Base-by-base conservation (phyloP, 495 filamentous ascomycete genomes). In the Lophiostoma macrostomum region DNA sequence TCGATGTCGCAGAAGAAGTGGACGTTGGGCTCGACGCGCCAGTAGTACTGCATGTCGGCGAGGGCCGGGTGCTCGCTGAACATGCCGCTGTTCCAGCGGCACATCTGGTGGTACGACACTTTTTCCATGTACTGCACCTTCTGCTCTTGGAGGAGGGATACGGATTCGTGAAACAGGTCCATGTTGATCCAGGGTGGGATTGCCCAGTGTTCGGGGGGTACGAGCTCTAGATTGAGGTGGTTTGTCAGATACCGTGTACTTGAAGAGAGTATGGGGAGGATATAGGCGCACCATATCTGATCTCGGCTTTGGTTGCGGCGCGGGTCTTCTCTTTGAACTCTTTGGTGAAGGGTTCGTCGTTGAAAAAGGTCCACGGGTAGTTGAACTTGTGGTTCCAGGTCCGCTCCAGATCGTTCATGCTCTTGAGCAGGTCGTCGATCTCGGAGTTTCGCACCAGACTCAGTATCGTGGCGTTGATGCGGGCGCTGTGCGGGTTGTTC, bases 301-400 rank as follows among this genome's bases (percentile, higher is more conserved):
- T 84, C 66, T 88, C 80, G 16, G 90, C 93, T 60, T 93, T 95
- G 4, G 90, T 97, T 50, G 76, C 80, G 20, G 80, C 84, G 60
- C 77, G 72, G 6, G 90, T 96, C 67, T 72, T 76, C 61, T 73
- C 72, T 73, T 95, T 97, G 76, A 99, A 99, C 64, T 97, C 91
- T 29, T 88, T 84, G 12, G 85, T 80, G 67, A 98, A 98, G 12
- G 85, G 86, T 24, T 84, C 84, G 65, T 98, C 93, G 72, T 99
- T 99, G 75, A 99, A 91, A 71, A 99, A 97, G 38, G 90, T 96
- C 86, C 93, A 99, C 13, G 94, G 94, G 69, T 97, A 99, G 72
- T 99, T 97, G 78, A 97, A 99, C 67, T 97, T 99, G 74, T 81
- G 77, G 67, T 99, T 99, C 88, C 90, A 99, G 6, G 91, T 96